These are phyloP conservation scores for Suillus subalutaceus DNA, from an alignment of 768 basidiomycete species.

Conservation along the genomic window DNA sequence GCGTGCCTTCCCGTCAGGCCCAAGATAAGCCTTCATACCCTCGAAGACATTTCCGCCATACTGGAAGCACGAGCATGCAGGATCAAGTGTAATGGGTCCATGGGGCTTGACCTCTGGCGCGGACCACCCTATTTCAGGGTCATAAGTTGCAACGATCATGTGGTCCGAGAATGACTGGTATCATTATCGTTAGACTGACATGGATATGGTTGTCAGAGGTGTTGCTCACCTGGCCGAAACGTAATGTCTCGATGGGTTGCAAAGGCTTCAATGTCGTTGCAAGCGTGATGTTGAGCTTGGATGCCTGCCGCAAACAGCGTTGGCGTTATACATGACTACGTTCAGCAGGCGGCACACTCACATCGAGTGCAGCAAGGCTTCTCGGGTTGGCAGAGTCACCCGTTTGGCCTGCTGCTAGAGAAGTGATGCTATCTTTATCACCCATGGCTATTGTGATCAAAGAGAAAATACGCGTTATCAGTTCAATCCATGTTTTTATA, in stretches of 20 bases:
- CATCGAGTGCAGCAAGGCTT: slow-evolving; percentile 18
- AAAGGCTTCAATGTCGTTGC: slow-evolving; percentile 53
- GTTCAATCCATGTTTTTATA: not conserved
- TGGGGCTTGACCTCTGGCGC: slow-evolving; percentile 76
- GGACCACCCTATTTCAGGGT: slow-evolving; percentile 68
- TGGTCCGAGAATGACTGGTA: slow-evolving; percentile 70
- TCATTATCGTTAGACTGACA: not conserved
- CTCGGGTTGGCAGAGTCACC: not conserved
- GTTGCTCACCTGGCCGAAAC: slow-evolving; percentile 58
- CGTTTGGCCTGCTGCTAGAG: not conserved
- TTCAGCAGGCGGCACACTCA: slow-evolving; percentile 15
- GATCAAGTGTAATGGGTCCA: slow-evolving; percentile 60
- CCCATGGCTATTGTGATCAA: not conserved
- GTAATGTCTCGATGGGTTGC: slow-evolving; percentile 47
- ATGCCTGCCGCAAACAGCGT: slow-evolving; percentile 42
- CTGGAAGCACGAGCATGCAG: slow-evolving; percentile 57
- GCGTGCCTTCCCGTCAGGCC: slow-evolving; percentile 69
- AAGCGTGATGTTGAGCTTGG: slow-evolving; percentile 52
- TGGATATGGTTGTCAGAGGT: slow-evolving; percentile 6
- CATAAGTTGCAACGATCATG: slow-evolving; percentile 69
- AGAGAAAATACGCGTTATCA: not conserved
- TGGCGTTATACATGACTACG: not conserved
- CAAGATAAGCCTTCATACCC: slow-evolving; percentile 76
- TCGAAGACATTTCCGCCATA: slow-evolving; percentile 66
- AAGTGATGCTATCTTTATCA: not conserved